These are phyloP conservation scores for Suhomyces atakaporum DNA, from an alignment of 1,139 yeast genomes.

Conservation along the genomic window DNA sequence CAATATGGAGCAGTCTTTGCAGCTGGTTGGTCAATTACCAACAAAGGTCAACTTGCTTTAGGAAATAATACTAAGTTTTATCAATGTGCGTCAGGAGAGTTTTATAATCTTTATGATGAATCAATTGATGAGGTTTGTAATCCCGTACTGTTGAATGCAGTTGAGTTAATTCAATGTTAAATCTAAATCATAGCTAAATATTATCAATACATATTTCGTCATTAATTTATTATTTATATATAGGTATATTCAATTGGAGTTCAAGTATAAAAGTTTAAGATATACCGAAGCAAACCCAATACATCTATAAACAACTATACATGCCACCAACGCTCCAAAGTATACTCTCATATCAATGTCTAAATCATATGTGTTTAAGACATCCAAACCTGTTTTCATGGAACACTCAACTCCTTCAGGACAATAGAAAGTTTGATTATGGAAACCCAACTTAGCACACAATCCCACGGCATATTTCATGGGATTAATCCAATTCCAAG, in stretches of 20 bases:
- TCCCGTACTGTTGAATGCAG: slow-evolving; percentile 40
- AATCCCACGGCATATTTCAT: slow-evolving; percentile 68
- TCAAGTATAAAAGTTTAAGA: slow-evolving; percentile 26
- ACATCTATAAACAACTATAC: slow-evolving; percentile 37
- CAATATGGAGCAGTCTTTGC: slow-evolving; percentile 45
- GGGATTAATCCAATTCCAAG: slow-evolving; percentile 73
- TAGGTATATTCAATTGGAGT: slow-evolving; percentile 3
- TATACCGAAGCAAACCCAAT: slow-evolving; percentile 31
- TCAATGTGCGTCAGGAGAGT: slow-evolving; percentile 48
- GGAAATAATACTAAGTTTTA: slow-evolving; percentile 38
- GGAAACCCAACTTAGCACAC: slow-evolving; percentile 38
- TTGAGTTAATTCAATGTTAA: slow-evolving; percentile 37
- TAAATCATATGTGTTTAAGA: slow-evolving; percentile 47
- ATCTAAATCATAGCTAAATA: too few species aligned
- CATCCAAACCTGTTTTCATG: slow-evolving; percentile 50
- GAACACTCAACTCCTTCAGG: slow-evolving; percentile 31
- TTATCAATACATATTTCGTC: too few species aligned
- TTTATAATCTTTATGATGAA: slow-evolving; percentile 41
- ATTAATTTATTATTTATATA: background rate
- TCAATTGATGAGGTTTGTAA: slow-evolving; percentile 35
- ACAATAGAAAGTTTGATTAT: slow-evolving; percentile 20
- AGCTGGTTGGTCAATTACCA: slow-evolving; percentile 47
- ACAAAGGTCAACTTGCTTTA: slow-evolving; percentile 37
- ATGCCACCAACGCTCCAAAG: slow-evolving; percentile 40
- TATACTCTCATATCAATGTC: slow-evolving; percentile 15